Base-by-base conservation (phyloP, 1,284 basidiomycete genomes). In the Apiotrichum sp. region DNA sequence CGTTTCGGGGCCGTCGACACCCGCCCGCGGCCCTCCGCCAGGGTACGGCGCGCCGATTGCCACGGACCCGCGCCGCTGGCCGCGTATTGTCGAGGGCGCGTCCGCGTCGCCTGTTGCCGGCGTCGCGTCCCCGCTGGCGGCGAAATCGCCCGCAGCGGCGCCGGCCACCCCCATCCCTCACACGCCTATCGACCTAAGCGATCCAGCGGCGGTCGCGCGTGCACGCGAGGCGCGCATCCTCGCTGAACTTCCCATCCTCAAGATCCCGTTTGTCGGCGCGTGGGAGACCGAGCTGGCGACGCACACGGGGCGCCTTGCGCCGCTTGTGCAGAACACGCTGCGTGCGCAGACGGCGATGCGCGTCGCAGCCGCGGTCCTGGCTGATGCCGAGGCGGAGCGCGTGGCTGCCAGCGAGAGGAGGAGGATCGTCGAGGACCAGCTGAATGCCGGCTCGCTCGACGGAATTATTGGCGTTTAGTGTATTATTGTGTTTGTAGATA, bases 361-460 rank as follows among this genome's bases (percentile, higher is more conserved):
- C 16, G 62, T 69, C 31, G 69, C 69, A 0, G 61, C 64, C 3
- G 65, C 65, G 11, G 57, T 69, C 0, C 49, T 73, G 10, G 67
- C 70, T 4, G 71, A 74, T 53, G 72, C 70, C 0, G 72, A 74
- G 60, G 67, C 67, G 22, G 71, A 74, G 53, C 52, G 68, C 6
- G 38, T 59, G 2, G 66, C 68, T 1, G 72, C 68, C 2, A 56
- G 44, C 4, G 71, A 73, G 50, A 58, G 72, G 47, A 57, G 69
- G 36, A 62, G 59, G 50, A 62, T 68, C 1, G 62, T 57, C 31
- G 67, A 71, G 50, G 59, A 50, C 41, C 66, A 68, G 50, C 57
- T 70, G 47, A 48, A 55, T 43, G 53, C 55, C 6, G 60, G 61
- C 7, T 59, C 52, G 29, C 56, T 69, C 10, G 63, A 65, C 5